Percentiles rank a stretch among this genome's conserved stretches.
Conservation (phyloP, 306 rosid species). For the Prosopis cineraria region DNA sequence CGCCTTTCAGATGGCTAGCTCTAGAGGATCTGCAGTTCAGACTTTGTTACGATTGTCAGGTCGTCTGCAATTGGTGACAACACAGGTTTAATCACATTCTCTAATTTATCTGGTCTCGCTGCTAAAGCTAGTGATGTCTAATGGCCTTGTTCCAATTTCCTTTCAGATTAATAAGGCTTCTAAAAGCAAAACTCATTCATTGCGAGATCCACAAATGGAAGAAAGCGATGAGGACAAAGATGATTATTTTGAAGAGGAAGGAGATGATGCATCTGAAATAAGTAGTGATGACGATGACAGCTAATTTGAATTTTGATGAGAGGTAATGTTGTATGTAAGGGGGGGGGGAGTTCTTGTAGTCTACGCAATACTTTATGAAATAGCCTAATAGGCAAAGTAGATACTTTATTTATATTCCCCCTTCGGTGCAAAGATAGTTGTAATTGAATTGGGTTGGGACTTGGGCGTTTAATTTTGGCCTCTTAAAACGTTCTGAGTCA, state of each 20-base stretch:
- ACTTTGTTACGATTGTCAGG: slow-evolving; percentile 80
- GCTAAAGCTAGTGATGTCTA: slow-evolving; percentile 27
- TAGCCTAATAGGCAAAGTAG: slow-evolving; percentile 17
- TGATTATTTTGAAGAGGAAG: slow-evolving; percentile 59
- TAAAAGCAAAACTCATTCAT: slow-evolving; percentile 39
- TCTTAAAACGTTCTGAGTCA: not conserved
- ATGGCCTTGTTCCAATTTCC: slow-evolving; percentile 13
- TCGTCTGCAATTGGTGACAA: slow-evolving; percentile 76
- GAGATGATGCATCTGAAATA: slow-evolving; percentile 72
- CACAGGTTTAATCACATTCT: slow-evolving; percentile 63
- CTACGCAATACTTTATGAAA: slow-evolving; percentile 2
- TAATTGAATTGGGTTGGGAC: not conserved
- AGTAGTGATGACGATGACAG: slow-evolving; percentile 72
- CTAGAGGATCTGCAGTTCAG: slow-evolving; percentile 67
- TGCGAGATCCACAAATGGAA: slow-evolving; percentile 39
- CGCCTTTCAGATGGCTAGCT: slow-evolving; percentile 54
- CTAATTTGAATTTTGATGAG: slow-evolving; percentile 39
- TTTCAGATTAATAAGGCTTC: slow-evolving; percentile 78
- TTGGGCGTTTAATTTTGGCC: not conserved
- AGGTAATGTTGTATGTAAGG: slow-evolving; percentile 32
- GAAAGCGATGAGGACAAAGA: slow-evolving; percentile 60
- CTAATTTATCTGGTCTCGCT: slow-evolving; percentile 1
- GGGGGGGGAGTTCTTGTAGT: not conserved
- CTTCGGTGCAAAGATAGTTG: not conserved
- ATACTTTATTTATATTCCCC: not conserved